These are phyloP conservation scores for Garcia nutans DNA, from an alignment of 345 rosid species.

Conservation along the genomic window DNA sequence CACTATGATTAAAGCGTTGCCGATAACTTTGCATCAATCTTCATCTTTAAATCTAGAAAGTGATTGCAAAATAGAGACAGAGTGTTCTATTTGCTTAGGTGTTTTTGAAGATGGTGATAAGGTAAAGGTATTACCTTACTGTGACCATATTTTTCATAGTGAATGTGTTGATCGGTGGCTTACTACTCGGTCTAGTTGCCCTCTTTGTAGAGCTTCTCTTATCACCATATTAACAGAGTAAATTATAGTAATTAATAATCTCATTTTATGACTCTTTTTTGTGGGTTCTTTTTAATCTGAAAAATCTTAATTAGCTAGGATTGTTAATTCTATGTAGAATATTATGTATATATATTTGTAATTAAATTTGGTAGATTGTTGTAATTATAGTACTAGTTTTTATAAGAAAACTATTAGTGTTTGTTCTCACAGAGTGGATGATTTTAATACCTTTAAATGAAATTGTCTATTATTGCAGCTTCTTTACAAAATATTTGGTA, in stretches of 20 bases:
- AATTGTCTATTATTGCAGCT: no score
- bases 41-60: not conserved
- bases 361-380: no score
- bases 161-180: slow-evolving; percentile 78
- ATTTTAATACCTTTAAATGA: no score
- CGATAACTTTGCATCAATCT: slow-evolving; percentile 18
- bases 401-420: no score
- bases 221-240: not conserved
- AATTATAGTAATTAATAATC: not conserved
- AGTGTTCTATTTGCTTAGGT: slow-evolving; percentile 73
- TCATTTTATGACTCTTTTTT: not conserved
- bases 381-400: no score
- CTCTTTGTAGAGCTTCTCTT: slow-evolving; percentile 55
- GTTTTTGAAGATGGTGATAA: slow-evolving; percentile 66
- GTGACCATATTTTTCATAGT: slow-evolving; percentile 61
- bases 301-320: no score
- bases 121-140: slow-evolving; percentile 60
- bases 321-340: no score
- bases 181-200: slow-evolving; percentile 57
- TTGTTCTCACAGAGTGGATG: no score
- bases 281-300: not conserved
- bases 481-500: no score
- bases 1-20: slow-evolving; percentile 24
- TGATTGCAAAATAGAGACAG: slow-evolving; percentile 14
- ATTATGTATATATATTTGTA: no score